Percentiles rank a stretch among this genome's conserved stretches.
These are phyloP conservation scores for Plantago elongata DNA, from an alignment of 257 asterid species.

Conservation along the genomic window DNA sequence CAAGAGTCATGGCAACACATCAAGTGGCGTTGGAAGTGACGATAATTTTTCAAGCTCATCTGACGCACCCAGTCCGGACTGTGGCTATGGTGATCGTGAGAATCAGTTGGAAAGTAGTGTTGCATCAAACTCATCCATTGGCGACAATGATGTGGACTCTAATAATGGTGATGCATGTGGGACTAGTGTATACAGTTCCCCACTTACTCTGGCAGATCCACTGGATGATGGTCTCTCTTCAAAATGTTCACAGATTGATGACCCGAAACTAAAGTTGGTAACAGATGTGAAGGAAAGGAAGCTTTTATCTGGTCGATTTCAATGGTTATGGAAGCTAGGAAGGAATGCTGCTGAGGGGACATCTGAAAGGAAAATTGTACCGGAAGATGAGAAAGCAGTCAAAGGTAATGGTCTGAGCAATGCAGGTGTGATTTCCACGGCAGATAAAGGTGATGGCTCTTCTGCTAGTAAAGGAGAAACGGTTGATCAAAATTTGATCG, in stretches of 20 bases:
- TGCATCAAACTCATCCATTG: slow-evolving; percentile 47
- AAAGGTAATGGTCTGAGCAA: slow-evolving; percentile 22
- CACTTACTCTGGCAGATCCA: slow-evolving; percentile 37
- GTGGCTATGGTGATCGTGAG: slow-evolving; percentile 32
- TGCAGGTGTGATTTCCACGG: slow-evolving; percentile 12
- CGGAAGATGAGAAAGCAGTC: slow-evolving; percentile 27
- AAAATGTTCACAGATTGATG: slow-evolving; percentile 30
- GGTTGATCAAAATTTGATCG: slow-evolving; percentile 35
- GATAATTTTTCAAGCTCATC: slow-evolving; percentile 42
- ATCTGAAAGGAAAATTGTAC: slow-evolving; percentile 15
- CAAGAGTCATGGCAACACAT: slow-evolving; percentile 27
- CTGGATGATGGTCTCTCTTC: slow-evolving; percentile 28
- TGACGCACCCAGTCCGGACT: slow-evolving; percentile 42
- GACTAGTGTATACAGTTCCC: slow-evolving; percentile 26
- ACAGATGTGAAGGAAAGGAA: slow-evolving; percentile 23
- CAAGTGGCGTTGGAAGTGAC: slow-evolving; percentile 38
- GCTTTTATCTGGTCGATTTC: slow-evolving; percentile 31
- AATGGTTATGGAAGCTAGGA: slow-evolving; percentile 43
- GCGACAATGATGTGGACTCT: slow-evolving; percentile 33
- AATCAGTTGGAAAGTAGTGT: slow-evolving; percentile 48
- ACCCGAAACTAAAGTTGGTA: slow-evolving; percentile 20
- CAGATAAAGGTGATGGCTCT: slow-evolving; percentile 22
- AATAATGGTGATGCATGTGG: slow-evolving; percentile 9
- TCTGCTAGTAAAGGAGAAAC: slow-evolving; percentile 35
- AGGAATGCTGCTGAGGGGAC: slow-evolving; percentile 29